phyloP scores from a whole-genome alignment of 2,329 filamentous ascomycete species.

The Ambrosiella xylebori region DNA sequence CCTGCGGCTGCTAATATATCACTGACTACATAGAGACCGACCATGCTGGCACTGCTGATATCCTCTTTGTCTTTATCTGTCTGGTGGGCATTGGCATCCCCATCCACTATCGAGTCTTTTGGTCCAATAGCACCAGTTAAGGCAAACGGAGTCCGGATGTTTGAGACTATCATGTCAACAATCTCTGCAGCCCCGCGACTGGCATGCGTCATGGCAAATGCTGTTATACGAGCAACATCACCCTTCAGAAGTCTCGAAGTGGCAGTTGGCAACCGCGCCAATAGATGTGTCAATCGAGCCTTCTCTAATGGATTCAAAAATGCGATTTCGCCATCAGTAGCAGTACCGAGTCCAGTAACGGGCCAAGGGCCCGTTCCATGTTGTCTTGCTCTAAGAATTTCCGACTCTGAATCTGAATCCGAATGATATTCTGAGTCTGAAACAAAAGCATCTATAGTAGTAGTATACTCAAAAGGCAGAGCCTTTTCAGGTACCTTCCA shows the following conservation, averaged over 20 bases:
- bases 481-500: conserved; percentile 58
- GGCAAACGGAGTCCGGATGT: conserved; percentile 61
- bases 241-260: conserved; percentile 62
- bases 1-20: conserved; percentile 68
- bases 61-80: conserved; percentile 35
- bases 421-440: conserved; percentile 76
- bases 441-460: conserved; percentile 59
- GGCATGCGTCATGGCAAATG: conserved; percentile 78
- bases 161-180: conserved; percentile 71
- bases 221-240: conserved; percentile 69
- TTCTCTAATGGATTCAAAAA: conserved; percentile 73
- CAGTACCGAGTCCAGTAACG: not conserved
- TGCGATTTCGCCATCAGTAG: not conserved
- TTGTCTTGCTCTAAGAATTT: conserved; percentile 40
- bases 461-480: conserved; percentile 68
- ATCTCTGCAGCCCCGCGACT: conserved; percentile 76
- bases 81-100: conserved; percentile 19
- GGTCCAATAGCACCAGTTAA: conserved; percentile 40
- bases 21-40: conserved; percentile 59
- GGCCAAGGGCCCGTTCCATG: conserved; percentile 25
- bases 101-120: not conserved
- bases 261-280: conserved; percentile 65
- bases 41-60: conserved; percentile 54
- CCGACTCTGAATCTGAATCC: conserved; percentile 47
- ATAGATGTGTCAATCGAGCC: conserved; percentile 65